Evolutionary conservation across 1,139 yeast genomes (phyloP), one percentile per base, ranked within the genome.

Genomic region (Dujonia santamariae): DNA sequence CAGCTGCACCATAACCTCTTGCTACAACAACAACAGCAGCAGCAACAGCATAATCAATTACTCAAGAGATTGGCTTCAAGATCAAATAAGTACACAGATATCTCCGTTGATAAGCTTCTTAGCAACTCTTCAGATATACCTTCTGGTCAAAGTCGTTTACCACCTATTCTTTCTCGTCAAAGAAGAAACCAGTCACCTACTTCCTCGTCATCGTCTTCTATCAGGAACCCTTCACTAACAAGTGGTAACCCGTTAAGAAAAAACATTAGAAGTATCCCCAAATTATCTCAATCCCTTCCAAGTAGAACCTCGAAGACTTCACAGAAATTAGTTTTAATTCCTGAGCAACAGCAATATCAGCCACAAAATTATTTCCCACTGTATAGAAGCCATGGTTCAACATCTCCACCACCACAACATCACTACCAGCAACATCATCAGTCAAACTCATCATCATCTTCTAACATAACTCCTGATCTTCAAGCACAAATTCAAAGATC

Each of bases 231-330:
- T 42, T 19, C 31, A 40, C n/a, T n/a, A n/a, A n/a, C n/a, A n/a
- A 26, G 23, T 31, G 29, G 6, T 45, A 34, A 21, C 19, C 30
- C 43, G 32, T 26, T 35, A 4, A 54, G 61, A 16, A 48, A 54
- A 22, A 59, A 61, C 35, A 61, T 61, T n/a, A 44, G 68, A 22
- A 58, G 67, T 39, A 67, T 75, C 15, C 77, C 84, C 1, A 81
- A 78, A 41, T 65, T 79, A 41, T 69, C 82, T 14, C 85, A 77
- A 45, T 71, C 85, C 3, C 64, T 87, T 22, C 96, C 96, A 0
- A 67, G 86, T n/a, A 69, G 97, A 58, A 83, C 95, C 0, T 84
- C 96, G 1, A 88, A 86, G 50, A 78, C 86, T 1, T 81, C 95
- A 1, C 95, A 87, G 52, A 82, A 85, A 47, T 66, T 88, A 44